Percentiles rank a stretch among this genome's conserved stretches.
Conservation (phyloP, 2,329 filamentous ascomycete genomes). For the Exophiala bonariae region DNA sequence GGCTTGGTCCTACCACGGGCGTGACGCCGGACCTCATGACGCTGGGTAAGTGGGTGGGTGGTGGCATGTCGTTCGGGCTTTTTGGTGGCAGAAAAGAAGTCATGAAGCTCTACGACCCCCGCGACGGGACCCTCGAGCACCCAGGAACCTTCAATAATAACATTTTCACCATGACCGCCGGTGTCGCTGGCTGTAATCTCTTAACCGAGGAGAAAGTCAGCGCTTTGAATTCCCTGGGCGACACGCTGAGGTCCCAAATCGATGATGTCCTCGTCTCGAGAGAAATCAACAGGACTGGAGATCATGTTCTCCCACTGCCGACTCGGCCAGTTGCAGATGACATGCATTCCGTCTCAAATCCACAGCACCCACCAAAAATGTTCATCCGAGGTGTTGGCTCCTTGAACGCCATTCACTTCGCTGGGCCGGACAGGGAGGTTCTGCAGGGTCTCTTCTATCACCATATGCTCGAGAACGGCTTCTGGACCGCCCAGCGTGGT, state of each 20-base stretch:
- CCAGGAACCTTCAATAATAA: slow-evolving; percentile 72
- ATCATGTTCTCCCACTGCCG: slow-evolving; percentile 5
- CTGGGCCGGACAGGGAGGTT: slow-evolving; percentile 19
- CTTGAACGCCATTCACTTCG: slow-evolving; percentile 33
- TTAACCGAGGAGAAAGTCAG: slow-evolving; percentile 24
- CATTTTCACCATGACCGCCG: slow-evolving; percentile 59
- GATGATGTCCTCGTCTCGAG: slow-evolving; percentile 18
- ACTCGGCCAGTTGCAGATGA: slow-evolving; percentile 11
- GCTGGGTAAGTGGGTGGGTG: slow-evolving; percentile 67
- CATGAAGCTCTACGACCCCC: slow-evolving; percentile 60
- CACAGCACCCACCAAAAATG: slow-evolving; percentile 27
- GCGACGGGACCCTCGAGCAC: slow-evolving; percentile 47
- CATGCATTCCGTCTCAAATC: slow-evolving; percentile 9
- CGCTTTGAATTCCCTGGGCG: slow-evolving; percentile 31
- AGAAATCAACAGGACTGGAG: slow-evolving; percentile 8
- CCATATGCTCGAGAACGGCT: slow-evolving; percentile 30
- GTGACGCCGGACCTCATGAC: slow-evolving; percentile 63
- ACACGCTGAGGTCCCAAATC: slow-evolving; percentile 26
- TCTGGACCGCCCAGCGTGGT: slow-evolving; percentile 33
- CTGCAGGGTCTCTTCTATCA: slow-evolving; percentile 33
- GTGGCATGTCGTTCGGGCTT: slow-evolving; percentile 65
- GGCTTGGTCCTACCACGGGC: slow-evolving; percentile 41
- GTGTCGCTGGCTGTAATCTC: slow-evolving; percentile 39
- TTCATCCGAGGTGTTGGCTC: slow-evolving; percentile 34
- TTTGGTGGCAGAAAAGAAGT: slow-evolving; percentile 63